Base-by-base conservation (phyloP, 257 asterid genomes). In the Parsonsia alboflavescens region DNA sequence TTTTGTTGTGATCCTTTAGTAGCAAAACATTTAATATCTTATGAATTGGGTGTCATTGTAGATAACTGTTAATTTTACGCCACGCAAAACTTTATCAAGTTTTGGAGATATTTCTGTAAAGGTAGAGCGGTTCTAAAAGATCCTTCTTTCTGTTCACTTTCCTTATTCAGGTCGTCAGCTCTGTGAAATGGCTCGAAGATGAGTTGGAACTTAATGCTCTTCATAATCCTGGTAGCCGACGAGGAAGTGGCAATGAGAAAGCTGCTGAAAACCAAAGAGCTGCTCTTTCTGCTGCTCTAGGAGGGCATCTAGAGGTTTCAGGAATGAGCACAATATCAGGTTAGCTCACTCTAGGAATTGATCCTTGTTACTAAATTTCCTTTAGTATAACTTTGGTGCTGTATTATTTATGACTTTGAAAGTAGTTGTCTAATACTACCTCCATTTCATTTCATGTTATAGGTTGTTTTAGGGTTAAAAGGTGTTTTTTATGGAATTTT, bases 141-240 rank as follows among this genome's bases (percentile, higher is more conserved):
- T 16, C 15, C 26, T 12, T 68, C 15, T 44, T 12, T 68, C 41
- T 52, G 36, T 73, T 65, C 45, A 56, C 42, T 30, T 68, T 69
- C 68, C 42, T 73, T 81, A 75, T 59, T 50, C 87, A 95, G 99
- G 99, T 95, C 72, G 99, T 95, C 79, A 95, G 99, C 87, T 93
- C 99, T 71, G 98, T 95, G 79, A 92, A 95, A 79, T 95, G 99
- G 99, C 99, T 95, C 82, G 99, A 95, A 85, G 99, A 95, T 88
- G 99, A 95, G 90, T 87, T 95, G 91, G 99, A 95, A 87, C 96
- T 95, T 70, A 95, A 93, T 78, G 96, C 98, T 75, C 98, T 95
- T 81, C 99, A 95, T 81, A 92, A 90, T 86, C 99, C 99, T 66
- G 95, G 96, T 80, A 95, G 98, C 78, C 87, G 89, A 77, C 89